A percentile compares a stretch with the other conserved stretches of the same genome.
phyloP scores from a whole-genome alignment of 305 asterid species.

The Fraxinus xanthoxyloides region DNA sequence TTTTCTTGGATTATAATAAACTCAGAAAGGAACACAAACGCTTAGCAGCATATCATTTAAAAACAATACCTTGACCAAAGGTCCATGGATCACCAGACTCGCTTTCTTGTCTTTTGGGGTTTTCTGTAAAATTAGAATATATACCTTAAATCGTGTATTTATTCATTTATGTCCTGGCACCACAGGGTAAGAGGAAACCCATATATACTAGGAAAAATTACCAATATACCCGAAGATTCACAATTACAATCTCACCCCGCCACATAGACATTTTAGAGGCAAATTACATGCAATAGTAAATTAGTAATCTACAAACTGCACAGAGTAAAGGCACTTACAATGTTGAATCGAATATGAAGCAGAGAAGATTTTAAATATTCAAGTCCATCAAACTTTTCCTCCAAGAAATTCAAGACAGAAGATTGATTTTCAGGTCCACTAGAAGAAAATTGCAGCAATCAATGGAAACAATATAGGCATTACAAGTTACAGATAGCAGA shows the following conservation, averaged over 20 bases:
- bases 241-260: slow-evolving; percentile 85
- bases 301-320: slow-evolving; percentile 92
- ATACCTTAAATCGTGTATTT: slow-evolving; percentile 2
- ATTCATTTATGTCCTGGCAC: slow-evolving; percentile 8
- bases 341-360: slow-evolving; percentile 17
- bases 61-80: slow-evolving; percentile 70
- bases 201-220: background rate
- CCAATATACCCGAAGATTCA: slow-evolving; percentile 73
- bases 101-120: slow-evolving; percentile 99
- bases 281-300: slow-evolving; percentile 69
- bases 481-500: background rate
- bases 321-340: slow-evolving; percentile 23
- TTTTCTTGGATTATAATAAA: slow-evolving; percentile 10
- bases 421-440: background rate
- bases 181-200: slow-evolving; percentile 1
- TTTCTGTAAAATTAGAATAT: slow-evolving; percentile 48
- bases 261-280: slow-evolving; percentile 76
- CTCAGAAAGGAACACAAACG: background rate
- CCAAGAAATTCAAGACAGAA: background rate
- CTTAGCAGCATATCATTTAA: background rate
- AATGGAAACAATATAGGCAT: background rate
- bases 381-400: background rate
- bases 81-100: slow-evolving; percentile 81
- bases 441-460: background rate
- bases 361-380: background rate